phyloP scores from a whole-genome alignment of 371 early-diverging fungal species.

The Smittium culicis region DNA sequence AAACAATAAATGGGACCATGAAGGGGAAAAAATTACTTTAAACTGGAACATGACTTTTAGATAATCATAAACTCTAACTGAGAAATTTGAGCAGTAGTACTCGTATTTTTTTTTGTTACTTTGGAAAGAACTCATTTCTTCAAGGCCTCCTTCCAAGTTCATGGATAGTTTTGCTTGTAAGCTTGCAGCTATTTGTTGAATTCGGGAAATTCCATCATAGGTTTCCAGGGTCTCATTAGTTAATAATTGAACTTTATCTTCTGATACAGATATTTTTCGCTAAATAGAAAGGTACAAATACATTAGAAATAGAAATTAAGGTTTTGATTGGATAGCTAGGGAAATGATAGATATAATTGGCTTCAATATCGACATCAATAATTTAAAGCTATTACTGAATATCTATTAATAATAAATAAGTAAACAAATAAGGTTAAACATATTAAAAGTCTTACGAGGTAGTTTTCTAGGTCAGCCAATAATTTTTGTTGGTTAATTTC shows the following conservation, averaged over 20 bases:
- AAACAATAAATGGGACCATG: no score
- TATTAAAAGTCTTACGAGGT: background rate
- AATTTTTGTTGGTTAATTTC: slow-evolving; percentile 71
- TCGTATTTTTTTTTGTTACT: slow-evolving; percentile 64
- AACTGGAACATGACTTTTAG: slow-evolving; percentile 50
- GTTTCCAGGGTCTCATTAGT: slow-evolving; percentile 72
- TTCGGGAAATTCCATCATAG: slow-evolving; percentile 51
- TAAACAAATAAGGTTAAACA: no score
- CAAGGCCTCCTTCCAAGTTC: slow-evolving; percentile 49
- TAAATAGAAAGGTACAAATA: slow-evolving; percentile 42
- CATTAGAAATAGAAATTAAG: no score
- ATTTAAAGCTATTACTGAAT: no score
- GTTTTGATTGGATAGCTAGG: no score
- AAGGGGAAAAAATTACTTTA: slow-evolving; percentile 33
- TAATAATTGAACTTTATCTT: slow-evolving; percentile 51
- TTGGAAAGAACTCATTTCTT: slow-evolving; percentile 59
- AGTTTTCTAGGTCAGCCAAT: slow-evolving; percentile 60
- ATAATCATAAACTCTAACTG: slow-evolving; percentile 56
- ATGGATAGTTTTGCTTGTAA: slow-evolving; percentile 63
- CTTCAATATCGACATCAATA: no score
- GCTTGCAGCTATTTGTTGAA: slow-evolving; percentile 63
- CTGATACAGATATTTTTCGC: slow-evolving; percentile 51
- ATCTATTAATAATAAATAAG: no score
- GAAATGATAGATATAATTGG: no score
- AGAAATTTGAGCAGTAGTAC: slow-evolving; percentile 63